Evolutionary conservation across 805 yeast species (phyloP), one percentile per base, ranked within the genome.

Genomic region (Saccharomycopsis sp.): DNA sequence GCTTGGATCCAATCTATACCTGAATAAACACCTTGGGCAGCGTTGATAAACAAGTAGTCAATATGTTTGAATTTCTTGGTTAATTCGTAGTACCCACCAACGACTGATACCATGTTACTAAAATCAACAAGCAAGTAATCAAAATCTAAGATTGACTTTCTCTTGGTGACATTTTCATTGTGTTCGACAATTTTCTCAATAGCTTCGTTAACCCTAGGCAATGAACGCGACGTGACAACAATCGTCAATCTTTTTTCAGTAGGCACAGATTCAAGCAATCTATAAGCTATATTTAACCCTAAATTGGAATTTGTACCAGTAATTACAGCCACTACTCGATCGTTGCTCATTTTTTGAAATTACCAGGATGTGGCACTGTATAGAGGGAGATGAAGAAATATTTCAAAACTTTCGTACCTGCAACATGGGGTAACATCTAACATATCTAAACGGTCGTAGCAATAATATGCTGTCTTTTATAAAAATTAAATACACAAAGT

Each of bases 41-140:
- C 88, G 64, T 88, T 90, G 48, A 88, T 72, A 57, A 85, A 85
- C 50, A 89, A 62, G 59, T 81, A 87, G 62, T 93, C 89, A 28
- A 93, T 71, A 36, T 77, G 74, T 4, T 61, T 57, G 64, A 81
- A 89, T 49, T 77, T 74, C 54, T 77, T 74, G 49, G 64, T 63
- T 49, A 93, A 62, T 44, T 87, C 95, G 53, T 81, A 72, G 45
- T 76, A 75, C 0, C 95, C 96, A 22, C 74, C 71, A 23, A 85
- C 65, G 11, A 89, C 75, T 1, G 96, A 85, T 7, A 86, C 81
- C 96, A 89, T 87, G 56, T 85, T 77, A 9, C 89, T 74, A 60
- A 90, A 88, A 59, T 93, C 97, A n/a, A 93, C 79, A 40, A 93
- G 65, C 1, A 89, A 57, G 55, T 93, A 93, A 63, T 93, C 98